Evolutionary conservation across 78 protist species (phyloP), one percentile per base, ranked within the genome.

Genomic region (Isochrysis galbana): DNA sequence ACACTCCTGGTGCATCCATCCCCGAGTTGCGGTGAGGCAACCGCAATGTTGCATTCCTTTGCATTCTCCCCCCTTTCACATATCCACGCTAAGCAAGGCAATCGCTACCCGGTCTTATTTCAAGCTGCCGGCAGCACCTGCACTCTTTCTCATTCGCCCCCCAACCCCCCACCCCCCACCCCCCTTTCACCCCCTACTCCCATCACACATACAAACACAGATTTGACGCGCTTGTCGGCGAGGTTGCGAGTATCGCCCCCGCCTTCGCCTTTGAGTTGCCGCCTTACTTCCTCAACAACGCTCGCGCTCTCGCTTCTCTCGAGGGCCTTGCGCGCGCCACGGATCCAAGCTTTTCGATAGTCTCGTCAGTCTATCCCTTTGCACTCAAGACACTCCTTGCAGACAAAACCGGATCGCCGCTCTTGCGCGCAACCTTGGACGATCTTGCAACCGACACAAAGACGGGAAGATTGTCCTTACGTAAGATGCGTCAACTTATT

Each of bases 221-320:
- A 42, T 87, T 87, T 77, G 77, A 87, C 47, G 19, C 21, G 25
- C 72, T 87, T 19, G 29, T 87, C 32, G 47, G n/a, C 48, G 61
- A 51, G 90, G 47, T 87, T 4, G 90, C 90, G 46, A 17, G 14
- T 32, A 14, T 87, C 34, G 90, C 90, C 51, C 90, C 90, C 38
- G 47, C 34, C 47, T 87, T 87, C 34, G 47, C 26, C 36, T 55
- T 87, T 48, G n/a, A 51, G 45, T 48, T 87, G 38, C 90, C 90
- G 78, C 90, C 90, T 22, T 87, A 87, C 78, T 87, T 87, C 47
- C 90, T 87, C 34, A 87, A 87, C 90, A 87, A 87, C 47, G 90
- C 90, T 32, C 36, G 89, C 67, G 89, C 89, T 41, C 84, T 82
- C 23, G 54, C 87, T 4, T 36, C 72, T 11, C 90, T 84, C 46